Percentiles rank a stretch among this genome's conserved stretches.
These are phyloP conservation scores for Elsinoe fawcettii DNA, from an alignment of 2,329 filamentous ascomycete species.

Conservation along the genomic window DNA sequence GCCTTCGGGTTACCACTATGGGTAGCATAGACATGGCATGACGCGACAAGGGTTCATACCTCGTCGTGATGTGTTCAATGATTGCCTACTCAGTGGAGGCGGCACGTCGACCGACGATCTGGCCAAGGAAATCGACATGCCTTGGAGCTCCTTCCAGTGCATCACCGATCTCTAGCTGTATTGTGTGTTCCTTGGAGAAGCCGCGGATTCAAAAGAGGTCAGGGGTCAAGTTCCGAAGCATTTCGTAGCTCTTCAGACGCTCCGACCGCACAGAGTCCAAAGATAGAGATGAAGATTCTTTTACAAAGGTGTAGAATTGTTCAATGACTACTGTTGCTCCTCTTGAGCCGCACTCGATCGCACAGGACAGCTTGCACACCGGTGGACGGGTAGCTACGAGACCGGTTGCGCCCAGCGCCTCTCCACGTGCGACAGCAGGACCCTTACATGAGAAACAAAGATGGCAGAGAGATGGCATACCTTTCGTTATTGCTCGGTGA, in stretches of 20 bases:
- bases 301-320: not conserved
- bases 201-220: too few relatives aligned
- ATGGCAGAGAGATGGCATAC: too few relatives aligned
- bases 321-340: not conserved
- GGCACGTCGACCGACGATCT: not conserved
- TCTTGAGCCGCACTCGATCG: not conserved
- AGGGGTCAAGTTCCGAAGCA: too few relatives aligned
- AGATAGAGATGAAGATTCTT: not conserved
- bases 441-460: not conserved
- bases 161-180: not conserved
- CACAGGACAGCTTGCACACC: not conserved
- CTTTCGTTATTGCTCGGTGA: too few relatives aligned
- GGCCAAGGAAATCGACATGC: not conserved
- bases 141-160: not conserved
- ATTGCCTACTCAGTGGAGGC: not conserved
- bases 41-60: not conserved
- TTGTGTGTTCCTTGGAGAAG: too few relatives aligned
- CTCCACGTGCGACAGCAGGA: not conserved
- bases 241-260: too few relatives aligned
- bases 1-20: not conserved
- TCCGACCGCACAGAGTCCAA: too few relatives aligned
- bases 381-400: not conserved
- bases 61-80: not conserved
- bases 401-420: not conserved
- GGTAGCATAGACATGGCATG: not conserved